Evolutionary conservation across 2,329 filamentous ascomycete species (phyloP).

Genomic region (Biscogniauxia marginata): DNA sequence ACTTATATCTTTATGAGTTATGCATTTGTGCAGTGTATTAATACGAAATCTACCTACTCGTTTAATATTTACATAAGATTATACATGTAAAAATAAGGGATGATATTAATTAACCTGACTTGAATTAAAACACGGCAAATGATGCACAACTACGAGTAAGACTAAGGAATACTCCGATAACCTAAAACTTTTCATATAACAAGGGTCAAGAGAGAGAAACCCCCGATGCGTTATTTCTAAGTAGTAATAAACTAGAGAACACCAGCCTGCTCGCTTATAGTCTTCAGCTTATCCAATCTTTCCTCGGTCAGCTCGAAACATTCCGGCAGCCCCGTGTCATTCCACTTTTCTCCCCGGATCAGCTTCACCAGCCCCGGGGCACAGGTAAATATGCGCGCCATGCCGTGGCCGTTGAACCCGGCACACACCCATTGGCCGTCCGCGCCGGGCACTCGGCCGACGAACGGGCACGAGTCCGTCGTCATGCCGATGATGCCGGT

Average conservation of each 20-base stretch:
- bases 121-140: no score
- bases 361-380: conserved; percentile 44
- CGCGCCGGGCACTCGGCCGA: conserved; percentile 40
- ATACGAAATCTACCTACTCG: no score
- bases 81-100: no score
- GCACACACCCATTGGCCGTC: conserved; percentile 48
- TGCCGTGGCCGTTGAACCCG: conserved; percentile 50
- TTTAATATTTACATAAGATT: no score
- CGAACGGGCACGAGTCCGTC: conserved; percentile 44
- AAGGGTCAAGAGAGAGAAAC: no score
- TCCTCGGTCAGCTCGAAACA: conserved; percentile 35
- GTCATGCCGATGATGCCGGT: conserved; percentile 49
- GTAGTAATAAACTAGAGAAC: not conserved
- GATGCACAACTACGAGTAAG: no score
- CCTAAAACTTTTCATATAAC: no score
- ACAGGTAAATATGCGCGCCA: conserved; percentile 46
- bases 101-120: no score
- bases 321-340: conserved; percentile 34
- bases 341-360: conserved; percentile 38
- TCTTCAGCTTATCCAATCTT: conserved; percentile 22
- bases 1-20: no score
- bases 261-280: not conserved
- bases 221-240: no score
- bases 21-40: no score
- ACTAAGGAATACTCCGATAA: no score